A percentile compares a stretch with the other conserved stretches of the same genome.
Conservation (phyloP, 768 basidiomycete species). For the Galerina marginata region DNA sequence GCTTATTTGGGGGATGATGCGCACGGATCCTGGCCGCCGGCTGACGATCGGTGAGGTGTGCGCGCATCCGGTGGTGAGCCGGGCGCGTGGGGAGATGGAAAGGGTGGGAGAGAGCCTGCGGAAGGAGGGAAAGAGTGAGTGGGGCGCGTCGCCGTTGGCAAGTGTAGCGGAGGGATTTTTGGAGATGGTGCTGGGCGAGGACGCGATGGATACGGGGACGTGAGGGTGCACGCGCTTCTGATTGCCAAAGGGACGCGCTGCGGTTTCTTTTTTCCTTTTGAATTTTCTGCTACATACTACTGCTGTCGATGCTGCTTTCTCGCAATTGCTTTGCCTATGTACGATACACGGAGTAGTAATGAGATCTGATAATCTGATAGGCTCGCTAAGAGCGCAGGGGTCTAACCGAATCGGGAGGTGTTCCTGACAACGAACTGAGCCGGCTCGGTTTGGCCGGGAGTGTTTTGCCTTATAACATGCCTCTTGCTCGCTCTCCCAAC, state of each 20-base stretch:
- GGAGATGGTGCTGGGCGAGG: slow-evolving; percentile 55
- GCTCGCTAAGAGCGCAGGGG: slow-evolving; percentile 24
- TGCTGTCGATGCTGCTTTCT: slow-evolving; percentile 2
- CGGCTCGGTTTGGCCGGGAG: slow-evolving; percentile 24
- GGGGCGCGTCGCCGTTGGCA: slow-evolving; percentile 65
- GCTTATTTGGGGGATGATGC: slow-evolving; percentile 81
- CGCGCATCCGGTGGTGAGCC: slow-evolving; percentile 64
- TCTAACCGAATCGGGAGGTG: slow-evolving; percentile 23
- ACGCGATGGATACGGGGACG: slow-evolving; percentile 32
- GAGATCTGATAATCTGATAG: slow-evolving; percentile 18
- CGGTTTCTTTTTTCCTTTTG: slow-evolving; percentile 13
- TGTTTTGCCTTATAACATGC: slow-evolving; percentile 28
- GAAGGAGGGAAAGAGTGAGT: slow-evolving; percentile 44
- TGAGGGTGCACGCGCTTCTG: slow-evolving; percentile 10
- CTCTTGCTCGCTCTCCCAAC: slow-evolving; percentile 33
- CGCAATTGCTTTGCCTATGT: background rate
- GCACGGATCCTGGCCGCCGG: slow-evolving; percentile 66
- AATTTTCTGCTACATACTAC: slow-evolving; percentile 2
- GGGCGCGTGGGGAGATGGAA: slow-evolving; percentile 71
- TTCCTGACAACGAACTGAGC: slow-evolving; percentile 33
- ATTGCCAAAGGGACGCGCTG: slow-evolving; percentile 5
- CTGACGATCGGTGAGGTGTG: slow-evolving; percentile 61
- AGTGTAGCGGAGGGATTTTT: slow-evolving; percentile 68
- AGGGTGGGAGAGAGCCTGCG: slow-evolving; percentile 41
- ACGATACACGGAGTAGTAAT: slow-evolving; percentile 6